These are phyloP conservation scores for Aspergillus eucalypticola DNA, from an alignment of 2,329 filamentous ascomycete species.

Conservation along the genomic window DNA sequence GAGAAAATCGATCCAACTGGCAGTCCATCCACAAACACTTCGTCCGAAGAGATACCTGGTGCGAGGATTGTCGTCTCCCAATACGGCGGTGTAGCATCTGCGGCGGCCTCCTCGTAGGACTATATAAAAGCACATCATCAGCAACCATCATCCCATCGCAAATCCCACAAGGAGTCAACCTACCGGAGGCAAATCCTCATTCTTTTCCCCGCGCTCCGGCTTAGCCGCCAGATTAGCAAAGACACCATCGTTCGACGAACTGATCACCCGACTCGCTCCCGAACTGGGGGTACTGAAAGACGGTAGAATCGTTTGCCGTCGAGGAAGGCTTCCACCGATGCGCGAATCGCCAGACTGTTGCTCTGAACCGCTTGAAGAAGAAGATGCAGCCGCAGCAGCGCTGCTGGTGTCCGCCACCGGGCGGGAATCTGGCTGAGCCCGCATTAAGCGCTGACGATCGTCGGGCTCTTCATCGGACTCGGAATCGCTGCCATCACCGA, in stretches of 20 bases:
- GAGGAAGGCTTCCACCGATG: conserved; percentile 35
- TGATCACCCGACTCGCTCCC: conserved; percentile 57
- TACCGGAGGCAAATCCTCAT: conserved; percentile 92
- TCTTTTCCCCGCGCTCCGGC: conserved; percentile 75
- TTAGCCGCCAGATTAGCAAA: conserved; percentile 94
- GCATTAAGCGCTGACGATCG: conserved; percentile 83
- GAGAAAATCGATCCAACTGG: conserved; percentile 84
- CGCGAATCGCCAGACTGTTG: conserved; percentile 21
- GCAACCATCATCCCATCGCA: not conserved
- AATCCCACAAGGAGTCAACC: conserved; percentile 40
- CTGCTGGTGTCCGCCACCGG: conserved; percentile 28
- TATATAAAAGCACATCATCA: conserved; percentile 40
- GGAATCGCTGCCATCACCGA: conserved; percentile 75
- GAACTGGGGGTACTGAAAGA: conserved; percentile 47
- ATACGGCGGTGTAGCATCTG: conserved; percentile 92
- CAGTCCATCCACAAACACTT: conserved; percentile 95
- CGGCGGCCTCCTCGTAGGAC: conserved; percentile 98
- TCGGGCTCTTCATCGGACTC: conserved; percentile 71
- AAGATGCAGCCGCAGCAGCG: conserved; percentile 24
- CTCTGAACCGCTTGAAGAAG: conserved; percentile 23
- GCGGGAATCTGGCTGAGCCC: conserved; percentile 54
- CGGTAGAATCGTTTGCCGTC: conserved; percentile 57
- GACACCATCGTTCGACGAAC: conserved; percentile 85
- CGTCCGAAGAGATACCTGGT: conserved; percentile 85
- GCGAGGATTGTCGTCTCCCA: conserved; percentile 99